Evolutionary conservation across 768 basidiomycete species (phyloP), one percentile per base, ranked within the genome.

Genomic region (Pholiota molesta): DNA sequence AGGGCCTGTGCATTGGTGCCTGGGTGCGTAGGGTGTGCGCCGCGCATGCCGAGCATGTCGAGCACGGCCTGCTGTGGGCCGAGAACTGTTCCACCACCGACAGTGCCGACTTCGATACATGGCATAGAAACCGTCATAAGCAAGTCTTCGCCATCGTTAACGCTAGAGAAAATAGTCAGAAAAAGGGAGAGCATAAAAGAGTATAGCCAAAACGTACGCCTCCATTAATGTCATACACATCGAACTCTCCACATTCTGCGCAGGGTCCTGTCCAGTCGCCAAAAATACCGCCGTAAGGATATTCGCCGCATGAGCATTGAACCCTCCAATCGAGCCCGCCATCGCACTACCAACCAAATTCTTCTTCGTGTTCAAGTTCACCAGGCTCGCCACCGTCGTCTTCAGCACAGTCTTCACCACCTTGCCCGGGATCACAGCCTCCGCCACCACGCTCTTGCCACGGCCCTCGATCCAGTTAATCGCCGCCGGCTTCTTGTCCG

Each of bases 401-500:
- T 99, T 99, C 69, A 99, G 77, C 66, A 99, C 95, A 39, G 78
- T 83, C 83, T 88, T 89, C 61, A 99, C 95, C 37, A 95, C 79
- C 65, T 87, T 86, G 0, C 96, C 96, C 0, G 97, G 92, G 33
- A 99, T 78, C 52, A 99, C 83, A 2, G 96, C 95, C 78, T 99
- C 97, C 0, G 95, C 97, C 53, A 99, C 96, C 19, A 99, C 91
- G 57, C 92, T 92, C 90, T 99, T 99, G 26, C 97, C 97, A 44
- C 97, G 83, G 1, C 97, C 97, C 77, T 99, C 97, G 65, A 99
- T 99, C 97, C 97, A 99, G 78, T 99, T 99, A 77, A 99, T 97
- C 49, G 97, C 97, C 10, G 97, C 94, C 0, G 97, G 93, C 79
- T 99, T 99, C 89, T 99, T 99, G 79, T 99, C 97, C 66, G 95